Evolutionary conservation across 495 filamentous ascomycete genomes (phyloP), one percentile per base, ranked within the genome.

Genomic region (Podospora pseudoanserina): DNA sequence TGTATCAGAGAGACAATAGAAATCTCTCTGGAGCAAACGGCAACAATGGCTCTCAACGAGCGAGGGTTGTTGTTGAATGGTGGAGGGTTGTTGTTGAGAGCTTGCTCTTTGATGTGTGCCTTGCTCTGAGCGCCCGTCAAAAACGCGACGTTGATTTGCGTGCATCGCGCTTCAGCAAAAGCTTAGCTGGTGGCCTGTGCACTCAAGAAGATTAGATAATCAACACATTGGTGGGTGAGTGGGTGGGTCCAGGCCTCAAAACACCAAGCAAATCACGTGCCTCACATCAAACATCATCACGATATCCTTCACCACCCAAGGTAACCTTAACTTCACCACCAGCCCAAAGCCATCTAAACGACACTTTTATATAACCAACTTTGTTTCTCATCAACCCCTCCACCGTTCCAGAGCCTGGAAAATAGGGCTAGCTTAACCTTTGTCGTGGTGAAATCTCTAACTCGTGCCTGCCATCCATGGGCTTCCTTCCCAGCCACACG

Each of bases 81-180:
- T 6, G 18, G 55, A 20, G 1, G 55, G 1, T 58, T 23, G 23
- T 6, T 56, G 55, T 58, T 58, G 55, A 58, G 23, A 44, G 66
- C 26, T 62, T 60, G 55, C 32, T 62, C 27, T 30, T 19, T 19
- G 19, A 0, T 19, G 19, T 19, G 19, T 19, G 19, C 19, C 19
- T 19, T 19, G 63, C 61, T 64, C 61, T 26, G 54, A 34, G 39
- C 34, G 49, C 30, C 55, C 55, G 7, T 58, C 64, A 65, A 65
- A 65, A 65, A 65, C 64, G 64, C 64, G 64, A 65, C 53, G 55
- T 26, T 20, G 23, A 18, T 58, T 58, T 58, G 55, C 55, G 23
- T 58, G 55, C n/a, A 26, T 58, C 55, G 55, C 55, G 55, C 23
- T 58, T 18, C n/a, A 2, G 1, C 7, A 58, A 26, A 58, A 26